Percentiles rank a stretch among this genome's conserved stretches.
Evolutionary conservation across 1,284 basidiomycete genomes (phyloP).

Genomic region (Leccinum angustisporum): DNA sequence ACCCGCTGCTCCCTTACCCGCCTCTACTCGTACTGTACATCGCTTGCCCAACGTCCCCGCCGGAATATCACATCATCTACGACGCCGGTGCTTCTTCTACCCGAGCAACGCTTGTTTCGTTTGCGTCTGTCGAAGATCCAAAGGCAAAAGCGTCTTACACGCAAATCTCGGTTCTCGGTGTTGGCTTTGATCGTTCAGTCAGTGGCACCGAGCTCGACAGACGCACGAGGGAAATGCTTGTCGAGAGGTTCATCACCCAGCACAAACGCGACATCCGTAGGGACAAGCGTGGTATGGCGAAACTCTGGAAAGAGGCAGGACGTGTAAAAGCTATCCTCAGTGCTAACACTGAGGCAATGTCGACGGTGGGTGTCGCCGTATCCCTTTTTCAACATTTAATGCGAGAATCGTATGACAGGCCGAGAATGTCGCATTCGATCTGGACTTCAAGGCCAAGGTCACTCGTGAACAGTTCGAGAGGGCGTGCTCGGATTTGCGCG

Average conservation of each 20-base stretch:
- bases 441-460: slow-evolving; percentile 85
- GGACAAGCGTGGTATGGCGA: slow-evolving; percentile 88
- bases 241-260: slow-evolving; percentile 73
- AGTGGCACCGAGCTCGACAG: slow-evolving; percentile 87
- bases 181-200: slow-evolving; percentile 77
- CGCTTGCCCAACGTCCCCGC: slow-evolving; percentile 20
- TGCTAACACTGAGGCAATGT: slow-evolving; percentile 82
- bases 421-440: slow-evolving; percentile 87
- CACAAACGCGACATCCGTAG: slow-evolving; percentile 62
- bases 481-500: slow-evolving; percentile 61
- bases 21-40: too few relatives aligned
- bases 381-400: not conserved
- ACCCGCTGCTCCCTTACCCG: too few relatives aligned
- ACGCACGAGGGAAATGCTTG: slow-evolving; percentile 79
- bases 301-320: slow-evolving; percentile 90
- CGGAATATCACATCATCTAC: slow-evolving; percentile 90
- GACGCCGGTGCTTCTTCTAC: slow-evolving; percentile 91
- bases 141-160: slow-evolving; percentile 60
- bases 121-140: slow-evolving; percentile 55
- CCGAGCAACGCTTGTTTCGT: slow-evolving; percentile 83
- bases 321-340: slow-evolving; percentile 92
- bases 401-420: slow-evolving; percentile 46
- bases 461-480: slow-evolving; percentile 79
- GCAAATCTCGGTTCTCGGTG: slow-evolving; percentile 73
- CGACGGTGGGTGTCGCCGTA: slow-evolving; percentile 53